Percentiles rank a stretch among this genome's conserved stretches.
Evolutionary conservation across 2,329 filamentous ascomycete species (phyloP).

Genomic region (Fusarium nelsonii): DNA sequence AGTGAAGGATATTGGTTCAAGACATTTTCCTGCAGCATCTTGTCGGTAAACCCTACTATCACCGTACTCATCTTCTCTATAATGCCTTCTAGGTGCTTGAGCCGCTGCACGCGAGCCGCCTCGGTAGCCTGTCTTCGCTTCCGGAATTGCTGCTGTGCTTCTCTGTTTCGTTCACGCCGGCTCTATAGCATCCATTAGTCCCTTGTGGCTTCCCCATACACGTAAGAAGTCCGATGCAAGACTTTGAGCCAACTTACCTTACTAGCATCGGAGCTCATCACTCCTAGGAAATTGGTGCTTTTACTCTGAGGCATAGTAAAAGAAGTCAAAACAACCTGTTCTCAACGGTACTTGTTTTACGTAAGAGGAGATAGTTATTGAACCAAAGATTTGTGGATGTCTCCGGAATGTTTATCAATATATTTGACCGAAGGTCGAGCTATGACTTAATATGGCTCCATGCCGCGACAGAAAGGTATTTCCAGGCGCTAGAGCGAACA

Average conservation of each 20-base stretch:
- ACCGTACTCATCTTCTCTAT: constrained; percentile 22
- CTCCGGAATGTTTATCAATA: neutral
- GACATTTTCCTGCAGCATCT: constrained; percentile 13
- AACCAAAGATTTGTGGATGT: too few species aligned
- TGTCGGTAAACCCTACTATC: constrained; percentile 17
- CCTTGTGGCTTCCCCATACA: neutral
- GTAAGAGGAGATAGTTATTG: neutral
- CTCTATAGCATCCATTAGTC: neutral
- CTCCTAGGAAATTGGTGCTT: neutral
- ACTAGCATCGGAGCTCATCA: neutral
- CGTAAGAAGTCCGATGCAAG: neutral
- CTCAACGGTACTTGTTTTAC: neutral
- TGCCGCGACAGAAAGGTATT: neutral
- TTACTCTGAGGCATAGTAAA: neutral
- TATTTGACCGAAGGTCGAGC: neutral
- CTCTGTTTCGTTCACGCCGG: constrained; percentile 20
- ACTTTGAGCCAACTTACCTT: constrained; percentile 1
- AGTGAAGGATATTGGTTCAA: constrained; percentile 8
- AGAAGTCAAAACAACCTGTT: neutral
- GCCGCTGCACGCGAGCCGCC: constrained; percentile 1
- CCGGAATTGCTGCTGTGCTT: constrained; percentile 23
- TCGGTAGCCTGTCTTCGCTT: constrained; percentile 19
- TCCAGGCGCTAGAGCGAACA: neutral
- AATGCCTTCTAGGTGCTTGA: constrained; percentile 12
- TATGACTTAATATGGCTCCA: neutral